Evolutionary conservation across 192 early-diverging fungal species (phyloP).

Genomic region (Coemansia sp.): DNA sequence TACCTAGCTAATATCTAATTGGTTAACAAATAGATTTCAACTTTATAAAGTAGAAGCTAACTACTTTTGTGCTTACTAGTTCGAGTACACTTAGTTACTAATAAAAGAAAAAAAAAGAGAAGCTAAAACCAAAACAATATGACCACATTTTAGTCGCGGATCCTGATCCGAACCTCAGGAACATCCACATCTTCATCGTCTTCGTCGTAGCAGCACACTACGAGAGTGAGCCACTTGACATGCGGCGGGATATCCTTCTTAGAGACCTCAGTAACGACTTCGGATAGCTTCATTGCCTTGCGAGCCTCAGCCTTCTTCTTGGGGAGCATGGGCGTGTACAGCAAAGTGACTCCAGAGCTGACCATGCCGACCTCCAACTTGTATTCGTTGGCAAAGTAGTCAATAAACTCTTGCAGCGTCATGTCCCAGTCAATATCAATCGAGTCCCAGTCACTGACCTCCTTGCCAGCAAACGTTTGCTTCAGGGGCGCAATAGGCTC

Average conservation of each 20-base stretch:
- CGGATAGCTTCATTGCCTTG: conserved; percentile 76
- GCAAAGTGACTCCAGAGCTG: conserved; percentile 88
- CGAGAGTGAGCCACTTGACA: conserved; percentile 83
- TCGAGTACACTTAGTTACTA: no score
- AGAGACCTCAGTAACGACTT: conserved; percentile 77
- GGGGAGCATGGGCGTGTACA: conserved; percentile 87
- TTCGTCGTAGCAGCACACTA: conserved; percentile 85
- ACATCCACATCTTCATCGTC: conserved; percentile 91
- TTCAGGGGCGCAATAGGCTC: conserved; percentile 94
- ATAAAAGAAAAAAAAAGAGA: neutral
- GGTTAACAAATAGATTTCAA: no score
- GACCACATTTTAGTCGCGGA: conserved; percentile 34
- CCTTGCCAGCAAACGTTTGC: conserved; percentile 81
- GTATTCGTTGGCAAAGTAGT: conserved; percentile 80
- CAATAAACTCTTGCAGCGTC: conserved; percentile 88
- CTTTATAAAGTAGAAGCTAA: no score
- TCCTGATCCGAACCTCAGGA: conserved; percentile 42
- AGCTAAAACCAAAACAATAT: neutral
- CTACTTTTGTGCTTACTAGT: no score
- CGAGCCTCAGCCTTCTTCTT: conserved; percentile 87
- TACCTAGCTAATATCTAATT: no score
- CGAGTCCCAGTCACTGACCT: conserved; percentile 96
- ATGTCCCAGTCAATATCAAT: conserved; percentile 85
- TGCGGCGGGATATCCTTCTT: conserved; percentile 88
- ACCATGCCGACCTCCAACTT: conserved; percentile 93